Percentiles rank a stretch among this genome's conserved stretches.
These are phyloP conservation scores for Suillus sp. DNA, from an alignment of 768 basidiomycete genomes.

Conservation along the genomic window DNA sequence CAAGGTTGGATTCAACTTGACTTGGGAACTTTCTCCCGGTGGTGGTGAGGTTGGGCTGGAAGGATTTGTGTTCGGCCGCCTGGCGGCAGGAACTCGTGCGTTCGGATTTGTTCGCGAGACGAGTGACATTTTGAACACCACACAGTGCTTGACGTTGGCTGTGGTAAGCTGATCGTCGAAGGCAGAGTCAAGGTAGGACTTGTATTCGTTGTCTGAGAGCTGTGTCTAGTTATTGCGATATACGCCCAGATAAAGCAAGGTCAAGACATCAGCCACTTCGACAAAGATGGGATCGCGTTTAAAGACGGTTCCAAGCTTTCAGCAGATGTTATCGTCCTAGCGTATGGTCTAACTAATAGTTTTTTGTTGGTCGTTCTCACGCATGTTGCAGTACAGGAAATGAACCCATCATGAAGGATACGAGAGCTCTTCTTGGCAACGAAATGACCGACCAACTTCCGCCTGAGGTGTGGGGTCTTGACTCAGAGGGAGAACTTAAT, in stretches of 20 bases:
- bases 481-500: conserved; percentile 1
- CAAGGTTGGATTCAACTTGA: conserved; percentile 4
- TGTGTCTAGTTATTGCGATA: neutral
- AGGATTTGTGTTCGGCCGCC: neutral
- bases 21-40: neutral
- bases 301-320: conserved; percentile 40
- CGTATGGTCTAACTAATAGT: conserved; percentile 41
- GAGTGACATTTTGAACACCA: neutral
- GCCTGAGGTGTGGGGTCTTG: neutral
- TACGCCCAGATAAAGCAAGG: conserved; percentile 31
- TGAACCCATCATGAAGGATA: neutral
- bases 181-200: conserved; percentile 1
- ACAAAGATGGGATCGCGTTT: no score
- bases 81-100: neutral
- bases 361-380: neutral
- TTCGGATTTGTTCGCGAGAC: neutral
- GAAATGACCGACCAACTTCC: neutral
- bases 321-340: no score
- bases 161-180: neutral
- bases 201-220: neutral
- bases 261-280: no score
- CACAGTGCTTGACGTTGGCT: conserved; percentile 17
- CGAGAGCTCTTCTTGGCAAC: conserved; percentile 1
- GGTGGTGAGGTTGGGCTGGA: neutral
- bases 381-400: neutral